Evolutionary conservation across 768 basidiomycete species (phyloP), one percentile per base, ranked within the genome.

Genomic region (Fibroporia radiculosa): DNA sequence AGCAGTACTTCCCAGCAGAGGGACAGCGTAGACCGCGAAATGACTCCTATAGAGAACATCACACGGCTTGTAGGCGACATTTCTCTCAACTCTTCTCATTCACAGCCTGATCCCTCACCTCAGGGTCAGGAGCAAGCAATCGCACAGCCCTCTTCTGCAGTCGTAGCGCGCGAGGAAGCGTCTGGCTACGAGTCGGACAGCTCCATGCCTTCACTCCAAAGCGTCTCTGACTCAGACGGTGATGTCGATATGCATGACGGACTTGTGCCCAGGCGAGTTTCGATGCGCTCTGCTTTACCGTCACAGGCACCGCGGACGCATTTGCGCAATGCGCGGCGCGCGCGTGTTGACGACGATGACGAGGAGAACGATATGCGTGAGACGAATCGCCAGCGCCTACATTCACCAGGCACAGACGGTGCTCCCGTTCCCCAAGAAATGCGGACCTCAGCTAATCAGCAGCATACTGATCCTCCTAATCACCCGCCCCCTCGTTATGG

Each of bases 151-250:
- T 8, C 42, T 13, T 4, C 19, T 10, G 12, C 19, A 10, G 32
- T 20, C 6, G 13, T 20, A 8, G 4, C 13, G 2, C n/a, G n/a
- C 41, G 28, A 27, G 28, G 32, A n/a, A 23, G 14, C 42, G 4
- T 8, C 38, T 34, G 75, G 69, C 3, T 65, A 66, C 35, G 70
- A 70, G 29, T 67, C 66, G 45, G 62, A 74, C 42, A 62, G 54
- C 42, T 80, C 79, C 8, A 82, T 88, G 81, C 87, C 87, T 3
- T 70, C 59, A 0, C 69, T 89, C 22, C 74, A 80, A 51, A 76
- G 75, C 20, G 75, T 83, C 10, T 84, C 84, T 7, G 78, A 80
- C 42, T 73, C 73, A 1, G 73, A 75, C 3, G 74, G 20, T 35
- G 52, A 50, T 40, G 42, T 50, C 23, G 53, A 49, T 13, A 50